Evolutionary conservation across 139 green algal species (phyloP).

Genomic region (Limnomonas spitsbergensis): DNA sequence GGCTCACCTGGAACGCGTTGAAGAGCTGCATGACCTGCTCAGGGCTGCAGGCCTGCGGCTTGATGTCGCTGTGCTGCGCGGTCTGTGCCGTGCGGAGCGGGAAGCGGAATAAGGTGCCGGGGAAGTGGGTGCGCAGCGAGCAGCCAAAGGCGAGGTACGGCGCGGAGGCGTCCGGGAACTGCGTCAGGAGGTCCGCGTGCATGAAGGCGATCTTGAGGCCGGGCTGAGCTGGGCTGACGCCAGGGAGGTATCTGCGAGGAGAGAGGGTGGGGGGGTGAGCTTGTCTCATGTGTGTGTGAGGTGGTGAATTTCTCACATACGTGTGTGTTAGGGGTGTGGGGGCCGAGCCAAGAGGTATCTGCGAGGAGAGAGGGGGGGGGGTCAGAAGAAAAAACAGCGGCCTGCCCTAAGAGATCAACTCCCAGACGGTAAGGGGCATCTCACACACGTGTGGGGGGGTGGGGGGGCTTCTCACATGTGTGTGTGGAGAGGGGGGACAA

Average conservation of each 20-base stretch:
- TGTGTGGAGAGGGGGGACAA: no score
- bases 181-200: slow-evolving; percentile 45
- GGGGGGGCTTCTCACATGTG: no score
- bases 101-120: slow-evolving; percentile 78
- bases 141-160: slow-evolving; percentile 71
- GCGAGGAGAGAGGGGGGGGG: no score
- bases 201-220: slow-evolving; percentile 58
- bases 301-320: no score
- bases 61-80: slow-evolving; percentile 69
- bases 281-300: no score
- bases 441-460: no score
- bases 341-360: no score
- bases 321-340: slow-evolving; percentile 18
- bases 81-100: slow-evolving; percentile 51
- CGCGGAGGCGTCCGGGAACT: slow-evolving; percentile 74
- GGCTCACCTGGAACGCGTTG: neutral
- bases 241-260: slow-evolving; percentile 23
- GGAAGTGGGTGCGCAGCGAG: slow-evolving; percentile 34
- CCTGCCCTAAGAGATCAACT: no score
- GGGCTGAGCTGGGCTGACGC: slow-evolving; percentile 49
- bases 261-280: no score
- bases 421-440: no score
- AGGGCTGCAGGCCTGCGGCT: slow-evolving; percentile 19
- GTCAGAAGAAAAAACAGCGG: no score
- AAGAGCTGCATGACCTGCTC: neutral